Evolutionary conservation across 495 filamentous ascomycete species (phyloP), one percentile per base, ranked within the genome.

Genomic region (Tuber borchii): DNA sequence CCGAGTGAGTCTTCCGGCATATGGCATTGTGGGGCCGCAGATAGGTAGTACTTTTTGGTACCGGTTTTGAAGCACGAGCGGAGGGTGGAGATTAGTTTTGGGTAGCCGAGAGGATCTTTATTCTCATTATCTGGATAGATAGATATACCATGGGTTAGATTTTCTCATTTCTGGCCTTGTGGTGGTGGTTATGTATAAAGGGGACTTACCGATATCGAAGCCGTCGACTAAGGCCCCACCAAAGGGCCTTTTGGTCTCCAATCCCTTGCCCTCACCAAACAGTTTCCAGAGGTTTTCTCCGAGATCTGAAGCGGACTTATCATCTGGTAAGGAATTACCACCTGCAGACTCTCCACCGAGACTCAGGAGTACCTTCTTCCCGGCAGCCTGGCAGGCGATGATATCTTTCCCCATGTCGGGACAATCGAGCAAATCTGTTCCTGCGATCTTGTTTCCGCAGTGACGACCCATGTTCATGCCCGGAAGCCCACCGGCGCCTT

Each of bases 311-410:
- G 89, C 88, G 22, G 85, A 85, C 20, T 79, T 73, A 31, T 85
- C 82, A 74, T 89, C 85, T 45, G 89, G 89, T 76, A 92, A 89
- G 77, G 84, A 84, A 19, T 85, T 86, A n/a, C 89, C 88, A 74
- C 89, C 87, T 34, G 84, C 85, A 2, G n/a, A 7, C 71, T 81
- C 82, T n/a, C 90, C 91, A 45, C 90, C 90, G 20, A 93, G 85
- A 17, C 89, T 91, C 1, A 93, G 83, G 26, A 93, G 81, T 73
- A 93, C 86, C 26, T 88, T 90, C 80, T 91, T 92, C 43, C 87
- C 87, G 12, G 87, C 84, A 65, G 83, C 71, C 51, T 88, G 85
- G 56, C 83, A 86, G 7, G 79, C 81, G 48, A 84, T 84, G 71
- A 93, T 89, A 75, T 91, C 89, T 19, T 77, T 71, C 34, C 79